Conservation (phyloP, 1,284 basidiomycete species). For the Agroathelia rolfsii region DNA sequence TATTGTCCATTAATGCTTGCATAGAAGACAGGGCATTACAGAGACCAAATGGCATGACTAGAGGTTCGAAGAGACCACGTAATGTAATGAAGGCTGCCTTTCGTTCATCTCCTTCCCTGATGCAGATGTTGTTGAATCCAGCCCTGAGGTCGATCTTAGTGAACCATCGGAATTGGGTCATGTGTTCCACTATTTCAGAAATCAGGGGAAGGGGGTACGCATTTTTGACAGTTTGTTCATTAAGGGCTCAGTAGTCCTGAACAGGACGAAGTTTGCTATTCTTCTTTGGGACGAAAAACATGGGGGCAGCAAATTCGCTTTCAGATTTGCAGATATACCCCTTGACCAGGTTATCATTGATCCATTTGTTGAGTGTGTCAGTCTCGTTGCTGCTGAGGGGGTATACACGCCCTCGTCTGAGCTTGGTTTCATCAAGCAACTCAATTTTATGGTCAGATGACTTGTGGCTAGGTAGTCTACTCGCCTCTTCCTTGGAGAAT, state of each 20-base stretch:
- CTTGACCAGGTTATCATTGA: constrained; percentile 15
- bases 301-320: constrained; percentile 15
- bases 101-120: constrained; percentile 13
- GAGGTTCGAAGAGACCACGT: constrained; percentile 20
- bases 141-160: constrained; percentile 18
- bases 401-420: too few relatives aligned
- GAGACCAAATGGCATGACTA: constrained; percentile 22
- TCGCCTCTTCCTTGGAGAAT: constrained; percentile 17
- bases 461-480: constrained; percentile 19
- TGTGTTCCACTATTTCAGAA: constrained; percentile 16
- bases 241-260: constrained; percentile 22
- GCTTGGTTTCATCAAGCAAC: too few relatives aligned
- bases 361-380: constrained; percentile 11
- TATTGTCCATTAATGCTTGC: constrained; percentile 15
- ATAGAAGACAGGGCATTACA: constrained; percentile 15
- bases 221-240: constrained; percentile 22
- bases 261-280: constrained; percentile 19
- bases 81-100: constrained; percentile 23
- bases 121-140: constrained; percentile 15
- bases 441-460: constrained; percentile 16
- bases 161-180: constrained; percentile 16
- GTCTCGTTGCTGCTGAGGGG: constrained; percentile 12
- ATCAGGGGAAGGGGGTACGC: constrained; percentile 21
- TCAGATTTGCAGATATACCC: constrained; percentile 10
- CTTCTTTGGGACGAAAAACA: constrained; percentile 29